These are phyloP conservation scores for Xylaria sp. DNA, from an alignment of 2,329 filamentous ascomycete genomes.

Conservation along the genomic window DNA sequence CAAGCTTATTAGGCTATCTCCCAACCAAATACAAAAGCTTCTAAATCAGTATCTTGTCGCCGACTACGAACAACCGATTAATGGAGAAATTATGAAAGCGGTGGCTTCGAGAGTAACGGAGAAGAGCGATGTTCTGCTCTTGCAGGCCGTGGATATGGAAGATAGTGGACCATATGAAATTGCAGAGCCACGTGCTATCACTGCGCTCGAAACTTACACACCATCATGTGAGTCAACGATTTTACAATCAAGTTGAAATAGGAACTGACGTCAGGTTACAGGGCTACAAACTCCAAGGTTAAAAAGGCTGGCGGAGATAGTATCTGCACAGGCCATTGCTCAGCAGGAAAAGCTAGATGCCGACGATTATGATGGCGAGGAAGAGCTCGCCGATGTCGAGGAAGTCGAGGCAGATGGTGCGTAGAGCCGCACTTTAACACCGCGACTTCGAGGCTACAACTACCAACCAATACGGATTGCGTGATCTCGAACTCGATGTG, in stretches of 20 bases:
- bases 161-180: slow-evolving; percentile 99
- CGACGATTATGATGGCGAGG: slow-evolving; percentile 61
- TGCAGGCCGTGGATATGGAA: slow-evolving; percentile 98
- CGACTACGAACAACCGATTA: slow-evolving; percentile 99
- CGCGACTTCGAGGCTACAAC: slow-evolving; percentile 36
- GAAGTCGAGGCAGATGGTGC: slow-evolving; percentile 56
- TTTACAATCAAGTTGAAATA: slow-evolving; percentile 24
- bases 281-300: slow-evolving; percentile 95
- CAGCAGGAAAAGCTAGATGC: slow-evolving; percentile 84
- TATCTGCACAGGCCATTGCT: slow-evolving; percentile 93
- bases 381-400: slow-evolving; percentile 45
- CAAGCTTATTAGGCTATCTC: slow-evolving; percentile 76
- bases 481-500: slow-evolving; percentile 37
- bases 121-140: slow-evolving; percentile 94
- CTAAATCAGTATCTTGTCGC: slow-evolving; percentile 98
- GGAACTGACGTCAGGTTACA: slow-evolving; percentile 53
- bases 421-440: slow-evolving; percentile 44
- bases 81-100: slow-evolving; percentile 99
- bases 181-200: slow-evolving; percentile 94
- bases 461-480: slow-evolving; percentile 39
- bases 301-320: slow-evolving; percentile 97
- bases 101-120: slow-evolving; percentile 96
- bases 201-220: slow-evolving; percentile 96
- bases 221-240: slow-evolving; percentile 81
- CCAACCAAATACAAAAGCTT: slow-evolving; percentile 98